Evolutionary conservation across 331 rosid species (phyloP), one percentile per base, ranked within the genome.

Genomic region (Acacia concinna): DNA sequence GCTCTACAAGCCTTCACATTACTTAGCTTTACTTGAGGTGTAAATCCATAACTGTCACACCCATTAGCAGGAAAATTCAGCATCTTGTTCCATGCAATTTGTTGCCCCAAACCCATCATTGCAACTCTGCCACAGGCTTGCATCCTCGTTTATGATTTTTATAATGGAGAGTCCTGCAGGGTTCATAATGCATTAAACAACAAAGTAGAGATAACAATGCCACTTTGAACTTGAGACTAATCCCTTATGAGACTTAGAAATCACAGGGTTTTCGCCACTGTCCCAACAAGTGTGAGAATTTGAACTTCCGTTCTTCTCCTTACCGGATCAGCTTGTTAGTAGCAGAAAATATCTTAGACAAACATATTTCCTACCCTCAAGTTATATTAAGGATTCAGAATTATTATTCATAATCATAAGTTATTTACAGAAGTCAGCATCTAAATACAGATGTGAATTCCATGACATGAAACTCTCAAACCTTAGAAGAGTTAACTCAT

Each of bases 111-210:
- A 74, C 94, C 93, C 92, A 86, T 89, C 81, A 89, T 73, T 10
- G 93, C 81, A 77, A 86, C 84, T 81, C 97, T 90, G 66, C 81
- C 41, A 46, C 83, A 81, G 13, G 89, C 87, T 75, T 90, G 95
- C 98, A 93, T 93, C 59, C 64, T 88, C 23, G 68, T 81, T 70
- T 79, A 64, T 35, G 35, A 82, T 59, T 27, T 13, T 70, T 27
- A 69, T 21, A 17, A 65, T 31, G 37, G 74, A 67, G 65, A 70
- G 54, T 32, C 30, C 70, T 74, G 49, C 81, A 69, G 2, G 18
- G 47, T 75, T 32, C 71, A 75, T 44, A 67, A 57, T 20, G 40
- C 64, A 78, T 57, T 28, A 27, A 34, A 46, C 76, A 56, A 35
- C 34, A 49, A 60, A 60, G 64, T 10, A 4, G 37, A 25, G 27